These are phyloP conservation scores for Hyphochytrium catenoides DNA, from an alignment of 352 stramenopile species.

Conservation along the genomic window DNA sequence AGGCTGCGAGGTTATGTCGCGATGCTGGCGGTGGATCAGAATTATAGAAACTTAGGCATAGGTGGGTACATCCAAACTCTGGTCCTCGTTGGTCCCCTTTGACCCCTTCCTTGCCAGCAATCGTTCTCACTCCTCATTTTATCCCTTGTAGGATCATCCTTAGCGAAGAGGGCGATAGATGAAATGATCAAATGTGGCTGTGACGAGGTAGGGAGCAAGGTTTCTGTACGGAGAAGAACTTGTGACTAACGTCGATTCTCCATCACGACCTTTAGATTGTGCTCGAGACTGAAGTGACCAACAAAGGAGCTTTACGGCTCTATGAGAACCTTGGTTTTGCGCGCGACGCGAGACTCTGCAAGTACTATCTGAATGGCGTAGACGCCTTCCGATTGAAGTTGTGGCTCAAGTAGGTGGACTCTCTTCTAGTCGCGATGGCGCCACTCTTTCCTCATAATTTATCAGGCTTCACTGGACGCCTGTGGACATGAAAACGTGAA, in stretches of 20 bases:
- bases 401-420: slow-evolving; percentile 54
- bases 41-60: slow-evolving; percentile 65
- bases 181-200: slow-evolving; percentile 49
- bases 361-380: slow-evolving; percentile 85
- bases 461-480: no score
- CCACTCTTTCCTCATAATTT: no score
- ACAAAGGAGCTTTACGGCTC: slow-evolving; percentile 63
- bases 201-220: no score
- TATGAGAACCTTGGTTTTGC: slow-evolving; percentile 84
- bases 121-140: no score
- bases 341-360: slow-evolving; percentile 68
- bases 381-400: slow-evolving; percentile 81
- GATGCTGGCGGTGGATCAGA: slow-evolving; percentile 78
- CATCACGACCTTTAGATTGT: no score
- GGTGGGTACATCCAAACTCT: slow-evolving; percentile 14
- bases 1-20: slow-evolving; percentile 74
- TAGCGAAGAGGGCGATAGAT: slow-evolving; percentile 63
- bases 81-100: no score
- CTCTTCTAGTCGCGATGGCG: no score
- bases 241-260: no score
- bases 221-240: no score
- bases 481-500: no score
- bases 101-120: no score
- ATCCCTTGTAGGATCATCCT: slow-evolving; percentile 22
- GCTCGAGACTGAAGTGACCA: slow-evolving; percentile 80